phyloP scores from a whole-genome alignment of 2,329 filamentous ascomycete genomes.

The Cordyceps tenuipes region DNA sequence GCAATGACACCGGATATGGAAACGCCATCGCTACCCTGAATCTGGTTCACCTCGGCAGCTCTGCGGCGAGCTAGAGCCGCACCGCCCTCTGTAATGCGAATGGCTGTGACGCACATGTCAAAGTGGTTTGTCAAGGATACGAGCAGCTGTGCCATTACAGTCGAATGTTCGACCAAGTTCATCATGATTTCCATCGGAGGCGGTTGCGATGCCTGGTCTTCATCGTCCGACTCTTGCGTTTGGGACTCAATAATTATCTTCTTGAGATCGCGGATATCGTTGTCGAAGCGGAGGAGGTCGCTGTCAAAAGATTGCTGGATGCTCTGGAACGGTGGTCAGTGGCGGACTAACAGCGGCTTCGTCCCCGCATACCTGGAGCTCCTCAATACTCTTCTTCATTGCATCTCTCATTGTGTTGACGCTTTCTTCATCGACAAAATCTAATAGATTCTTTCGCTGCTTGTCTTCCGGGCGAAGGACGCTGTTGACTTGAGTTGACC shows the following conservation, averaged over 20 bases:
- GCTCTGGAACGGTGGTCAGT: conserved; percentile 29
- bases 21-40: conserved; percentile 37
- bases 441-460: conserved; percentile 55
- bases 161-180: conserved; percentile 63
- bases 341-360: conserved; percentile 8
- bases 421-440: conserved; percentile 67
- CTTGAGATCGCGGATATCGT: conserved; percentile 59
- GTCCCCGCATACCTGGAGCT: conserved; percentile 49
- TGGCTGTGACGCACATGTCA: conserved; percentile 84
- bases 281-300: conserved; percentile 67
- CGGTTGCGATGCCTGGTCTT: conserved; percentile 18
- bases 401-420: conserved; percentile 58
- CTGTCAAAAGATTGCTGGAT: conserved; percentile 68
- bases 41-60: conserved; percentile 54
- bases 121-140: conserved; percentile 80
- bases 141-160: conserved; percentile 73
- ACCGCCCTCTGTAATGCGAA: conserved; percentile 81
- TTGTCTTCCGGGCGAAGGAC: conserved; percentile 52
- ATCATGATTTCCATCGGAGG: conserved; percentile 48
- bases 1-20: conserved; percentile 61
- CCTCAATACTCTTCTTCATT: conserved; percentile 62
- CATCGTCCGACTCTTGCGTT: conserved; percentile 23
- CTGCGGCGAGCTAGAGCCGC: conserved; percentile 60
- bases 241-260: conserved; percentile 42
- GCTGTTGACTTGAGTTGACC: conserved; percentile 55